phyloP scores from a whole-genome alignment of 1,139 yeast species.

The Protomyces macrosporus region DNA sequence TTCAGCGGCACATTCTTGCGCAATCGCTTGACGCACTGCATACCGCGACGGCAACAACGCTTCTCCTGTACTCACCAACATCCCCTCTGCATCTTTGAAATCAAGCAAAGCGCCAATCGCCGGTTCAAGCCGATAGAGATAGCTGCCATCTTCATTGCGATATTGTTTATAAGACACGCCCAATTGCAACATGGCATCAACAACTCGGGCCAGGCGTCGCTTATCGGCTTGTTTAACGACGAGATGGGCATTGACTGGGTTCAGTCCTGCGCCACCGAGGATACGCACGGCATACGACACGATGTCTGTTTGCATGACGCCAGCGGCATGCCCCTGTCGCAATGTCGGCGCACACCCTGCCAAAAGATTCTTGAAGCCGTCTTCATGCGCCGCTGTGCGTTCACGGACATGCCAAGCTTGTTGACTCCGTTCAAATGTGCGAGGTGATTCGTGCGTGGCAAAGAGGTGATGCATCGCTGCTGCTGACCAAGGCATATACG shows the following conservation, averaged over 20 bases:
- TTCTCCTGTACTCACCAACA: slow-evolving; percentile 3
- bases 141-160: slow-evolving; percentile 37
- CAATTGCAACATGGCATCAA: slow-evolving; percentile 35
- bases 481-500: slow-evolving; percentile 55
- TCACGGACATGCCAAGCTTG: slow-evolving; percentile 33
- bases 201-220: slow-evolving; percentile 32
- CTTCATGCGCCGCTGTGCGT: slow-evolving; percentile 30
- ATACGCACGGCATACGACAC: slow-evolving; percentile 37
- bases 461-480: slow-evolving; percentile 63
- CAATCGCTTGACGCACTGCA: slow-evolving; percentile 35
- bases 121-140: slow-evolving; percentile 39
- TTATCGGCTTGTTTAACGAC: slow-evolving; percentile 33
- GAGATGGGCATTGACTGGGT: slow-evolving; percentile 31
- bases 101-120: slow-evolving; percentile 4
- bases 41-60: slow-evolving; percentile 29
- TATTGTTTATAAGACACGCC: slow-evolving; percentile 36
- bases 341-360: slow-evolving; percentile 29
- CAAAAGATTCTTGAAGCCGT: slow-evolving; percentile 35
- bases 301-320: slow-evolving; percentile 35
- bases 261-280: slow-evolving; percentile 34
- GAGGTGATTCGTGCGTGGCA: slow-evolving; percentile 44
- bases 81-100: background rate
- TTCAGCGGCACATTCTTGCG: slow-evolving; percentile 31
- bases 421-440: slow-evolving; percentile 26
- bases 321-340: slow-evolving; percentile 34